phyloP scores from a whole-genome alignment of 345 rosid genomes.

The Salix udensis region DNA sequence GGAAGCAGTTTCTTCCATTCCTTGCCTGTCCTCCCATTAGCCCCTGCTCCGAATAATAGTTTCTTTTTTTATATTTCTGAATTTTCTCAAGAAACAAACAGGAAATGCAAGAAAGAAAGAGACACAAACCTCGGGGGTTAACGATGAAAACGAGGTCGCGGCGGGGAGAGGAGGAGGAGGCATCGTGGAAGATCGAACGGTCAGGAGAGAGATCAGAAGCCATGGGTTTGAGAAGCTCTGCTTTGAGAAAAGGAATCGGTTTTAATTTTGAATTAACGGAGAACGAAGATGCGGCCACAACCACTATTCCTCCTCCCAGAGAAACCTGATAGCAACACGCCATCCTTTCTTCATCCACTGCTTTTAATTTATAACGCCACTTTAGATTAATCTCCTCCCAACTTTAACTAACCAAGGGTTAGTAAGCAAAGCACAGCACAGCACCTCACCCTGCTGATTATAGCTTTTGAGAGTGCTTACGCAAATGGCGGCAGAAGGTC shows the following conservation, averaged over 20 bases:
- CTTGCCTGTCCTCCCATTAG: constrained; percentile 82
- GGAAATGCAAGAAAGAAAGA: neutral
- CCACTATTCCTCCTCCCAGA: constrained; percentile 8
- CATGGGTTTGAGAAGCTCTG: constrained; percentile 22
- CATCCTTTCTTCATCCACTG: neutral
- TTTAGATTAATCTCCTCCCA: no score
- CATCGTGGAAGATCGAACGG: constrained; percentile 29
- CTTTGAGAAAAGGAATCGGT: constrained; percentile 23
- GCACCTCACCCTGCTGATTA: no score
- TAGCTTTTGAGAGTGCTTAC: no score
- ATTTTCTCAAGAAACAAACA: constrained; percentile 8
- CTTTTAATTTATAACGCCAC: no score
- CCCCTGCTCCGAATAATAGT: constrained; percentile 44
- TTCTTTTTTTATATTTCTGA: neutral
- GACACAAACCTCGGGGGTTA: constrained; percentile 66
- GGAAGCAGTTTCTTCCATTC: constrained; percentile 94
- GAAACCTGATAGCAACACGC: constrained; percentile 17
- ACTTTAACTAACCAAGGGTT: neutral
- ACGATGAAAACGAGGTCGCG: constrained; percentile 91
- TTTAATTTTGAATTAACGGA: constrained; percentile 23
- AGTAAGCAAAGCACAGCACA: no score
- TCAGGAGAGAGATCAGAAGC: constrained; percentile 49
- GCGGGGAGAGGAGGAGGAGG: constrained; percentile 50
- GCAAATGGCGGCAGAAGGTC: neutral
- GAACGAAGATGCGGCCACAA: neutral